These are phyloP conservation scores for Psidium guajava DNA, from an alignment of 345 rosid genomes.

Conservation along the genomic window DNA sequence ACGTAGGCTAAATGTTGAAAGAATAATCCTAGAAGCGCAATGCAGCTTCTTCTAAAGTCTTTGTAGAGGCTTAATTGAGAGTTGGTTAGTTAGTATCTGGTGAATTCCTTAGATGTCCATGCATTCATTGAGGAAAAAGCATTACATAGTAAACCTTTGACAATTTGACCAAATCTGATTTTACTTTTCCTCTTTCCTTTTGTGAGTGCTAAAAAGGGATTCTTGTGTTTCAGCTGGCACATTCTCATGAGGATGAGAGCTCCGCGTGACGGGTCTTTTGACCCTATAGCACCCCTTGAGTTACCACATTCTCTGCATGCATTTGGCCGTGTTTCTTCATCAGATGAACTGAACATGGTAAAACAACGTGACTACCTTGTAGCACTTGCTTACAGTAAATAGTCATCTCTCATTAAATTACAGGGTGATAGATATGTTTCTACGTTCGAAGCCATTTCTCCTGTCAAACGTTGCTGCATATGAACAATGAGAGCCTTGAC, in stretches of 20 bases:
- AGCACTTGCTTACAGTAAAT: not conserved
- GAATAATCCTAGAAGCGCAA: not conserved
- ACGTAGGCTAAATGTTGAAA: not conserved
- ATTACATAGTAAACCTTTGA: not conserved
- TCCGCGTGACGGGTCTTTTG: conserved; percentile 42
- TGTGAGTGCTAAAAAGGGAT: not conserved
- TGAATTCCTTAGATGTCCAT: not conserved
- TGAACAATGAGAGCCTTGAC: not conserved
- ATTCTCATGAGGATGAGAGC: conserved; percentile 48
- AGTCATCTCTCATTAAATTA: not conserved
- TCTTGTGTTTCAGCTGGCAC: conserved; percentile 45
- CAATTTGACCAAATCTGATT: not conserved
- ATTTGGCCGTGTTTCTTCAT: conserved; percentile 45
- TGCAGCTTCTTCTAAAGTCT: not conserved
- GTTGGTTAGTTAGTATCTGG: not conserved
- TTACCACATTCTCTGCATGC: conserved; percentile 71
- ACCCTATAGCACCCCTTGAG: conserved; percentile 61
- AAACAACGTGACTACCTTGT: not conserved
- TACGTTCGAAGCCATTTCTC: not conserved
- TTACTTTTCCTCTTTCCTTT: not conserved
- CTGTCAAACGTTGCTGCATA: not conserved
- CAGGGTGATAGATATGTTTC: not conserved
- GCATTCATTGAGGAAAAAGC: not conserved
- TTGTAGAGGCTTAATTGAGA: not conserved
- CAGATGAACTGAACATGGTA: conserved; percentile 35